Evolutionary conservation across 768 basidiomycete genomes (phyloP), one percentile per base, ranked within the genome.

Genomic region (Leccinum imitatum): DNA sequence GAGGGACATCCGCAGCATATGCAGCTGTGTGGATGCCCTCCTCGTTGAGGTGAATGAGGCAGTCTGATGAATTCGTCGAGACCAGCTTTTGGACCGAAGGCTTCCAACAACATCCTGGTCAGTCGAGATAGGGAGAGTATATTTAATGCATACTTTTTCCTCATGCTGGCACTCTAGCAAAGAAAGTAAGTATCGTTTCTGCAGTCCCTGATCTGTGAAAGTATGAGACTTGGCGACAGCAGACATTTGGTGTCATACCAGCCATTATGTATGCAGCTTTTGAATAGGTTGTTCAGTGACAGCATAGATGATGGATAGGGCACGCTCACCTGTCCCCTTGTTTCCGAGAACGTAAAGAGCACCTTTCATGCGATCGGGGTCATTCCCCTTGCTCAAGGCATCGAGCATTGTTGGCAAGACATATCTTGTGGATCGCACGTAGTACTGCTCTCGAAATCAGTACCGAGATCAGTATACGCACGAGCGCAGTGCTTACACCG

Each of bases 341-440:
- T 87, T 86, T 76, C 85, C 85, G 10, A 92, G 73, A 19, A 91
- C 79, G 70, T 94, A 95, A 44, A 96, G 77, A 17, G 93, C 93
- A 8, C 96, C 96, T 76, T 98, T 98, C 87, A 97, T 95, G 25
- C 89, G 82, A 73, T 98, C 95, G 10, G 93, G 90, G 68, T 95
- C 93, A 59, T 83, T 87, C 6, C 90, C 93, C 67, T 85, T 88
- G 57, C 74, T 74, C 53, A 92, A 74, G 5, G 87, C 84, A 59
- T 80, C 78, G 66, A 87, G 85, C 50, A 90, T 73, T 21, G 76
- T 72, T 6, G 89, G 86, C 30, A 90, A 77, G 48, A 82, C 78
- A 62, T 83, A 82, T 67, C 85, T 80, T 30, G 87, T 90, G 6
- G 90, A 89, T 58, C 89, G 83, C 41, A 90, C 78, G 59, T 84